A percentile compares a stretch with the other conserved stretches of the same genome.
phyloP scores from a whole-genome alignment of 2,329 filamentous ascomycete genomes.

The Trichocomaceae sp. region DNA sequence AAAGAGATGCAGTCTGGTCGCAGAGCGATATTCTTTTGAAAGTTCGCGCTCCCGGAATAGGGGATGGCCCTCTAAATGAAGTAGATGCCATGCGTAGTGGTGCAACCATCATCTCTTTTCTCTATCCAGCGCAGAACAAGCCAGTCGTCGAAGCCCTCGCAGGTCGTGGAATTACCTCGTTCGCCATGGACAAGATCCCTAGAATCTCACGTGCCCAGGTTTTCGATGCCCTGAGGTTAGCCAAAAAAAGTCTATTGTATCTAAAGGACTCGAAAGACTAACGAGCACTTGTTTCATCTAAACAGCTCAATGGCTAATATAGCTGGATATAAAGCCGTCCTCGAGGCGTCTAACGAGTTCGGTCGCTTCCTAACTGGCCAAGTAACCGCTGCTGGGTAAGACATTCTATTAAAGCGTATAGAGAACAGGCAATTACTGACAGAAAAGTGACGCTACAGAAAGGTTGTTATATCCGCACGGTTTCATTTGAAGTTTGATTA shows the following conservation, averaged over 20 bases:
- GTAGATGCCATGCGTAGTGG: conserved; percentile 60
- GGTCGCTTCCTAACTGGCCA: conserved; percentile 84
- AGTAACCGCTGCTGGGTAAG: conserved; percentile 73
- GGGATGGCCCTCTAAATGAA: conserved; percentile 53
- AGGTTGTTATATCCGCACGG: conserved; percentile 15
- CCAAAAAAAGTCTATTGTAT: no score
- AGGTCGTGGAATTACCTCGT: conserved; percentile 62
- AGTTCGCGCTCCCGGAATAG: conserved; percentile 63
- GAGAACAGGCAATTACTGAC: neutral
- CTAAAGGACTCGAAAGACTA: neutral
- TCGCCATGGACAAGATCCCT: conserved; percentile 91
- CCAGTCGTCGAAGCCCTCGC: conserved; percentile 67
- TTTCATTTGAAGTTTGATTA: neutral
- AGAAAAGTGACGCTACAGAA: conserved; percentile 16
- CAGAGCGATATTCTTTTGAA: conserved; percentile 75
- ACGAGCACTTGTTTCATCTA: neutral
- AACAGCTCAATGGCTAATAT: conserved; percentile 86
- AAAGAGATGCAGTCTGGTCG: conserved; percentile 63
- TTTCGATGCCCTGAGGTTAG: conserved; percentile 65
- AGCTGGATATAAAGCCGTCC: conserved; percentile 83
- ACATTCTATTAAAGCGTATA: neutral
- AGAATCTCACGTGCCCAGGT: conserved; percentile 82
- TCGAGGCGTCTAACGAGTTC: conserved; percentile 85
- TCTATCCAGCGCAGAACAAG: conserved; percentile 77
- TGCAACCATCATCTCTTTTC: conserved; percentile 71